Evolutionary conservation across 148 eudicot species (phyloP), one percentile per base, ranked within the genome.

Genomic region (Vaccinium myrtillus): DNA sequence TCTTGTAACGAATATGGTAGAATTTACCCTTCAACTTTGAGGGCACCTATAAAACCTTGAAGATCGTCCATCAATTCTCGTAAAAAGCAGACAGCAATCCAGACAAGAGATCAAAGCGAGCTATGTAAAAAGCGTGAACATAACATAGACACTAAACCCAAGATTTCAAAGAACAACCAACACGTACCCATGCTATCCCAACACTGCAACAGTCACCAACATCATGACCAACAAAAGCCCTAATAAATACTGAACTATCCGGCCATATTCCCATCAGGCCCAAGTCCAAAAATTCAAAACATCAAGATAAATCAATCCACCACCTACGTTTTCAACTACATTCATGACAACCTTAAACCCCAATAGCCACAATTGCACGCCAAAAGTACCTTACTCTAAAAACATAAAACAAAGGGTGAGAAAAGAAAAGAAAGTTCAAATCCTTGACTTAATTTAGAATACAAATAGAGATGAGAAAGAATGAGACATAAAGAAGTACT

Each of bases 161-260:
- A 27, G 32, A 58, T 79, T 30, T 36, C 30, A 19, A 58, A 56
- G 82, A 1, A 18, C 50, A 61, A 39, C 21, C 46, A 9, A 23
- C 2, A 9, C 39, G 53, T 80, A 58, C 16, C 50, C 15, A 36
- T 58, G 49, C 70, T 36, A 15, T 56, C 71, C 25, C 49, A 80
- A 16, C 48, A 32, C 36, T 19, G 70, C 70, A 58, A 61, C 6
- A 27, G 46, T 78, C 65, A 27, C 65, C 65, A 2, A 16, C 25
- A 78, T 78, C 56, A 77, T 23, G 58, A 50, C 23, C 80, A 77
- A n/a, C 58, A 21, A 48, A 77, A 77, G 2, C 80, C 58, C 30
- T 36, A 77, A 77, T 15, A 50, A 49, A 49, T 19, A 25, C 25
- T 46, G 55, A 46, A 8, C 79, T 46, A 19, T 43, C 15, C 21